Conservation (phyloP, 345 rosid species). For the Bruguiera parviflora region DNA sequence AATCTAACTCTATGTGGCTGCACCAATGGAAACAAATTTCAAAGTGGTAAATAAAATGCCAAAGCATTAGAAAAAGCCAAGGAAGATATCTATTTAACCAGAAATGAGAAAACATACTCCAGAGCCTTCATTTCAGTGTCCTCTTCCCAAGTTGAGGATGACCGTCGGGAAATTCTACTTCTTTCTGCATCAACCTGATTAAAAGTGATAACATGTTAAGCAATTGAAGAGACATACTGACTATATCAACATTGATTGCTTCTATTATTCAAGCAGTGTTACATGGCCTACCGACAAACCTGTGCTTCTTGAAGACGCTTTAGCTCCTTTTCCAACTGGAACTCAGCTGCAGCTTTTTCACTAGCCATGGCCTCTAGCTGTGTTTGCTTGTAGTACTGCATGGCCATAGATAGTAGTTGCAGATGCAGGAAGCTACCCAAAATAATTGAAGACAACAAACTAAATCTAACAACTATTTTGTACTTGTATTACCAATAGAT, state of each 20-base stretch:
- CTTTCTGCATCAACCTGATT: conserved; percentile 85
- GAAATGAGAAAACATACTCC: conserved; percentile 53
- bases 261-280: conserved; percentile 10
- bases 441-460: too few species aligned
- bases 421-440: not conserved
- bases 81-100: not conserved
- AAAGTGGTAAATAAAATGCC: too few species aligned
- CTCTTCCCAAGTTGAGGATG: conserved; percentile 88
- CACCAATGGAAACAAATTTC: too few species aligned
- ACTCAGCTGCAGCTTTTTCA: conserved; percentile 99
- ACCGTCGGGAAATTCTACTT: conserved; percentile 67
- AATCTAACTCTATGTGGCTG: too few species aligned
- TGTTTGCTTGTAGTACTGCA: conserved; percentile 98
- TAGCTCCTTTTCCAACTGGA: conserved; percentile 93
- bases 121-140: conserved; percentile 89
- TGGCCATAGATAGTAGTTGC: conserved; percentile 7
- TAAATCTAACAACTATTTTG: not conserved
- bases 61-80: too few species aligned
- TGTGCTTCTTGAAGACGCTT: conserved; percentile 83
- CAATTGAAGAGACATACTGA: conserved; percentile 1
- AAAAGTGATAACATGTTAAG: conserved; percentile 10
- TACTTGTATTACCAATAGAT: conserved; percentile 66
- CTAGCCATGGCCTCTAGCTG: conserved; percentile 95
- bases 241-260: not conserved
- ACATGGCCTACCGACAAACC: conserved; percentile 37